Evolutionary conservation across 805 yeast species (phyloP), one percentile per base, ranked within the genome.

Genomic region (Cyberlindnera mycetangii): DNA sequence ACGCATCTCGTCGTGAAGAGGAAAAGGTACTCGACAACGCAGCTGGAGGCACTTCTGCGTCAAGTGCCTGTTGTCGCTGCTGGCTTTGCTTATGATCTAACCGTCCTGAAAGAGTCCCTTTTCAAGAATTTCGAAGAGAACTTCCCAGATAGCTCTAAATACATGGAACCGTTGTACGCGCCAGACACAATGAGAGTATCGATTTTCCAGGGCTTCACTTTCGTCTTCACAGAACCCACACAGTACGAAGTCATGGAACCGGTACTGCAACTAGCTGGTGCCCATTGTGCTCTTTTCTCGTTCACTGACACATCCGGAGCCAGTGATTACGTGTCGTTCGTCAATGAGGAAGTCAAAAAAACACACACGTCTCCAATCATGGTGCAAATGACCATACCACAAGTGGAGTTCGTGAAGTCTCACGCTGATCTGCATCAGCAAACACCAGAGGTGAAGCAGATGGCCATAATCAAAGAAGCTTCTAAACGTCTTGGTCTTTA

Each of bases 11-110:
- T 45, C 7, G 40, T 37, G 5, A 10, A 19, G 7, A 25, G 16
- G 12, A 37, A 38, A 15, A 17, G 32, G 11, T 38, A 17, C 4
- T 36, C 39, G 2, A 39, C 44, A 5, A 16, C 28, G 3, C 45
- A 39, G 3, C 45, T 66, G 22, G 62, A 56, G 15, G 72, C 74
- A 0, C 42, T 69, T 43, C 51, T 62, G 15, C 41, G 47, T 7
- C 54, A 51, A 9, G 51, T 67, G 0, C 68, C 70, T 1, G 49
- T 70, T 2, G 61, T 62, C 3, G 50, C 48, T 11, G 39, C 43
- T 7, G 58, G 50, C 2, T 67, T 48, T 42, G 43, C 55, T 1
- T 44, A 54, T 2, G 56, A 55, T 0, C 32, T 67, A 1, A 28
- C 39, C 1, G 44, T 28, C 1, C 37, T 47, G 3, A 56, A 50